Base-by-base conservation (phyloP, 805 yeast genomes). In the Wilhelminamyces savonicus region DNA sequence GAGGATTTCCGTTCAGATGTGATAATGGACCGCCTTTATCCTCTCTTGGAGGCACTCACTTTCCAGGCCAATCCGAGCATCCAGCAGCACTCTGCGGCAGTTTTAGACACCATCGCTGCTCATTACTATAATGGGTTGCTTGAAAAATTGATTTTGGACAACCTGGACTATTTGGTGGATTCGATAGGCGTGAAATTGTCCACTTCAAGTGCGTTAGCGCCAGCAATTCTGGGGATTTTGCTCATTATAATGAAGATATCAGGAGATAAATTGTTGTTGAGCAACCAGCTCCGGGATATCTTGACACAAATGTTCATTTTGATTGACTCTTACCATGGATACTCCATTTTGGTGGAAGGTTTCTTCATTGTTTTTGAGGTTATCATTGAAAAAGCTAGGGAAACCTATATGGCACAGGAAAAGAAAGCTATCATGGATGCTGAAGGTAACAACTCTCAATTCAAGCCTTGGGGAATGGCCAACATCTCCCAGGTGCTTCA, bases 261-360 rank as follows among this genome's bases (percentile, higher is more conserved):
- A 0, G 96, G 96, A 0, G 59, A 70, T 7, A 62, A 71, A 18
- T 60, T 86, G 15, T 59, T 86, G 10, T 65, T 69, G 19, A 39
- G 49, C 7, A 61, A 62, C 34, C 84, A 76, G 35, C 64, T 90
- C 30, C 73, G 66, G 29, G 97, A 90, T 51, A 66, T 90, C 1
- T 60, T 90, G 13, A 71, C 76, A 27, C 75, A 87, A 3, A 69
- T 86, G 38, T 86, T 90, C 51, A 74, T 78, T 13, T 58, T 88
- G 21, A 63, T 90, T 28, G 97, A 90, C 55, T 65, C 77, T 30
- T 90, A 81, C 46, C 95, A 88, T 55, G 94, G 90, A 0, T 90
- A 90, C 51, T 60, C 77, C 2, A 62, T 66, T 11, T 58, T 92
- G 12, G 78, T 84, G 31, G 78, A 78, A 34, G 84, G 85, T 2